phyloP scores from a whole-genome alignment of 345 rosid species.

The Salix caprea region DNA sequence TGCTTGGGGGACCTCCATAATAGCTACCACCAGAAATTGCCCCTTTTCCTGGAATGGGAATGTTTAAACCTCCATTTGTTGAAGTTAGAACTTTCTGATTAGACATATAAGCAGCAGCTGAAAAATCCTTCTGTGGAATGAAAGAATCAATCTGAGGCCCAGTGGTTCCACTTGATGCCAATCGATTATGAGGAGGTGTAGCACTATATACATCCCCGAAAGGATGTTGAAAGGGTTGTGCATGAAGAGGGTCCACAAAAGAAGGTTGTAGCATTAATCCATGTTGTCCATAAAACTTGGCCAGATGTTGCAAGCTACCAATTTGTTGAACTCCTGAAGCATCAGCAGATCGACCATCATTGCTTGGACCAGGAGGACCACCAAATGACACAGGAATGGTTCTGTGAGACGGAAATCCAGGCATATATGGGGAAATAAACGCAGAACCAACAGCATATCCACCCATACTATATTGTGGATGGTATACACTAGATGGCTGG shows the following conservation, averaged over 20 bases:
- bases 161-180: conserved; percentile 29
- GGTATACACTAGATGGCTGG: conserved; percentile 55
- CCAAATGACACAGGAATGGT: conserved; percentile 59
- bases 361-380: conserved; percentile 42
- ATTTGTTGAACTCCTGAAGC: conserved; percentile 32
- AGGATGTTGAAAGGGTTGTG: conserved; percentile 66
- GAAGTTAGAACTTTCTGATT: conserved; percentile 53
- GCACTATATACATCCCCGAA: conserved; percentile 43
- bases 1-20: conserved; percentile 50
- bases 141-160: conserved; percentile 43
- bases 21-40: conserved; percentile 34
- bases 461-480: conserved; percentile 54
- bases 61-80: conserved; percentile 29
- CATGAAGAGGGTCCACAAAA: conserved; percentile 57
- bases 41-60: conserved; percentile 15
- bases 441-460: conserved; percentile 61
- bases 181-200: conserved; percentile 41
- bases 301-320: conserved; percentile 41
- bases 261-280: conserved; percentile 47
- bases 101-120: conserved; percentile 30
- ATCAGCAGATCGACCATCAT: conserved; percentile 34
- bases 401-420: conserved; percentile 70
- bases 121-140: conserved; percentile 35
- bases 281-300: conserved; percentile 39
- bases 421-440: conserved; percentile 52